phyloP scores from a whole-genome alignment of 768 basidiomycete genomes.

The Boletus sp. region DNA sequence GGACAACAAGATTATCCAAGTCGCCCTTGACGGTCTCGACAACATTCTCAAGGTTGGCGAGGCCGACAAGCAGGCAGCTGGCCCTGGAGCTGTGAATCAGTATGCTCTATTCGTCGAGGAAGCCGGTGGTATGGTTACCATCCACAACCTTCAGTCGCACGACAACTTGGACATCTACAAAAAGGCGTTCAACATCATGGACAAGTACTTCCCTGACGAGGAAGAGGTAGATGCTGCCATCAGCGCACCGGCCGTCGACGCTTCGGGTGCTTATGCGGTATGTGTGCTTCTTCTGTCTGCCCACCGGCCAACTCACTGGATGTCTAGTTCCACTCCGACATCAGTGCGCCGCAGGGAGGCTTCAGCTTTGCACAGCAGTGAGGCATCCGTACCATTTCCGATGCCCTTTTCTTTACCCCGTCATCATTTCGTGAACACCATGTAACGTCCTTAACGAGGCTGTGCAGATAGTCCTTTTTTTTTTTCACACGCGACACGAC shows the following conservation, averaged over 20 bases:
- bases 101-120: slow-evolving; percentile 96
- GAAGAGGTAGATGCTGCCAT: slow-evolving; percentile 88
- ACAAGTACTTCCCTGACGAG: slow-evolving; percentile 98
- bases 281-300: slow-evolving; percentile 24
- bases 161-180: slow-evolving; percentile 99
- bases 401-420: slow-evolving; percentile 8
- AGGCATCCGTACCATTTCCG: slow-evolving; percentile 3
- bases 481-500: slow-evolving; percentile 11
- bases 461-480: slow-evolving; percentile 10
- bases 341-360: slow-evolving; percentile 88
- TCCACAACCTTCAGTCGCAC: slow-evolving; percentile 98
- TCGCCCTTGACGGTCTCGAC: slow-evolving; percentile 95
- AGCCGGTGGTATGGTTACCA: slow-evolving; percentile 97
- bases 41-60: slow-evolving; percentile 98
- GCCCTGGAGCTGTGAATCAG: slow-evolving; percentile 82
- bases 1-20: slow-evolving; percentile 99
- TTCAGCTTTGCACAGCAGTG: slow-evolving; percentile 86
- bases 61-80: slow-evolving; percentile 80
- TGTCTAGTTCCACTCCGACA: slow-evolving; percentile 74
- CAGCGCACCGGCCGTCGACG: slow-evolving; percentile 69
- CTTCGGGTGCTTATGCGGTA: slow-evolving; percentile 72
- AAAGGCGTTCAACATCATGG: slow-evolving; percentile 98
- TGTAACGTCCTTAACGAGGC: slow-evolving; percentile 13
- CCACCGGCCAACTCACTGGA: slow-evolving; percentile 3
- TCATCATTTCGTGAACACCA: slow-evolving; percentile 21